Base-by-base conservation (phyloP, 2,329 filamentous ascomycete species). In the Emericellopsis atlantica region DNA sequence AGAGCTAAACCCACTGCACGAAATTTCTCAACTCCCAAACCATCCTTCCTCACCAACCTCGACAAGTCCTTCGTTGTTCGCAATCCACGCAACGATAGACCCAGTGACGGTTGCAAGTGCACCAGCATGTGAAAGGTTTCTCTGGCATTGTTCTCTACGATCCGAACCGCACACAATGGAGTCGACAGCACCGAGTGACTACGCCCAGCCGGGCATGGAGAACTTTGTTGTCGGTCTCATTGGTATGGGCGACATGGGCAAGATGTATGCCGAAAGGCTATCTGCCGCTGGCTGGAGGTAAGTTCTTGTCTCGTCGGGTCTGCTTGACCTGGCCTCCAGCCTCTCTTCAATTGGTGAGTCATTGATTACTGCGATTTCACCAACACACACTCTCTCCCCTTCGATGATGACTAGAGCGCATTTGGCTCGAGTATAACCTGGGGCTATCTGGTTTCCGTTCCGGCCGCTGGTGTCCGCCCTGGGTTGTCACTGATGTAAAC, bases 321-420 rank as follows among this genome's bases (percentile, higher is more conserved):
- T 38, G 36, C 31, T 32, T 14, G 18, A 29, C 40, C 16, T 14
- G 18, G 16, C 40, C 16, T 31, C 18, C 34, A 35, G 15, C 22
- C 31, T 42, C 15, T 14, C 29, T 40, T 23, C 22, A 49, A 46
- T 53, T 59, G 58, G 65, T 68, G 61, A 63, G 65, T 57, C 34
- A 38, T 21, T 21, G 18, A 41, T 41, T 22, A 22, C 40, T 36
- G 45, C 26, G 26, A 29, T 35, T 43, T 46, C 40, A 29, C n/a
- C n/a, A n/a, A n/a, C n/a, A n/a, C n/a, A n/a, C 40, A 37, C 38
- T 32, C 43, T 46, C 41, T 26, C 43, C 38, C 37, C 15, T 29
- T 21, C 36, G 60, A 88, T 93, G 90, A 96, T 96, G 90, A 96
- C 90, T 87, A 90, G 90, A 96, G 90, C 89, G 90, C 90, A 96